Evolutionary conservation across 2,329 filamentous ascomycete genomes (phyloP).

Genomic region (Ophiostoma montium): DNA sequence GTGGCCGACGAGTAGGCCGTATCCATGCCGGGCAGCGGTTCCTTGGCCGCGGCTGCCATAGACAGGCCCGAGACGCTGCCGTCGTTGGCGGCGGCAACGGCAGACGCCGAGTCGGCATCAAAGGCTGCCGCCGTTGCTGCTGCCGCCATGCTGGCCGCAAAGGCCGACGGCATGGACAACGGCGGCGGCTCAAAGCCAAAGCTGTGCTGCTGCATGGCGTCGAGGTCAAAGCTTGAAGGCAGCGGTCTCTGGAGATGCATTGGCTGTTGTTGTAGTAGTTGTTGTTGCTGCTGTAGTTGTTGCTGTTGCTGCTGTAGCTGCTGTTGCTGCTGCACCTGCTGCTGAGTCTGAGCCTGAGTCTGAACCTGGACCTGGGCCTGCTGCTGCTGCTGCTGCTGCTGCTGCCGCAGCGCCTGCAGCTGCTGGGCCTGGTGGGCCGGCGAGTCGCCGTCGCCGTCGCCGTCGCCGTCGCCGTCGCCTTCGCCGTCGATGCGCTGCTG

Average conservation of each 20-base stretch:
- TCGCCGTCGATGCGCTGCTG: slow-evolving; percentile 6
- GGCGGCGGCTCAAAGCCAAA: neutral
- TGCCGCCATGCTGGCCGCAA: neutral
- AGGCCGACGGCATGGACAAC: neutral
- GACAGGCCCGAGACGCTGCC: neutral
- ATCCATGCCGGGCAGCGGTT: neutral
- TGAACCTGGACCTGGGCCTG: neutral
- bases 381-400: neutral
- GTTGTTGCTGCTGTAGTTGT: neutral
- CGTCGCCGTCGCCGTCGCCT: too few relatives aligned
- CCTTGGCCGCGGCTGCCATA: neutral
- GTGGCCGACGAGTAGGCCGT: neutral
- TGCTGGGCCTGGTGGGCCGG: neutral
- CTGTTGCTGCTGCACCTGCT: neutral
- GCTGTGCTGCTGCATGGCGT: neutral
- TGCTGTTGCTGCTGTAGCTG: neutral
- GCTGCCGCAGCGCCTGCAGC: neutral
- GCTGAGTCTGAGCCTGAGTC: too few relatives aligned
- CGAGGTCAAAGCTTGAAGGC: neutral
- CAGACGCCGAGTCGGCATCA: neutral
- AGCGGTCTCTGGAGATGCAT: too few relatives aligned
- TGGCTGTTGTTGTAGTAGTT: neutral
- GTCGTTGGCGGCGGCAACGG: neutral
- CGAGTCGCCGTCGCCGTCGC: slow-evolving; percentile 1
- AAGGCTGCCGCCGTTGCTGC: neutral